phyloP scores from a whole-genome alignment of 495 filamentous ascomycete genomes.

The Halenospora varia region DNA sequence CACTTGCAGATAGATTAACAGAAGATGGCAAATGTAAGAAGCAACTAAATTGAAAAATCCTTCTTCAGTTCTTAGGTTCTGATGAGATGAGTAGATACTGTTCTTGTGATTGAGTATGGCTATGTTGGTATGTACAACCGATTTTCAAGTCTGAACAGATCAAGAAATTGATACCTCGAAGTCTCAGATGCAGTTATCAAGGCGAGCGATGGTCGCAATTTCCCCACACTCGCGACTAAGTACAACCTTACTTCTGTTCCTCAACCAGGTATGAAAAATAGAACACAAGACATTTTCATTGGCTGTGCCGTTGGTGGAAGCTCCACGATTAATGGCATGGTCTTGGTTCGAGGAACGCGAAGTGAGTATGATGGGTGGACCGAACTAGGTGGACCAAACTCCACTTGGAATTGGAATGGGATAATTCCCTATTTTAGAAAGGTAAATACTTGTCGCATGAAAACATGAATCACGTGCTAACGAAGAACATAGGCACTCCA shows the following conservation, averaged over 20 bases:
- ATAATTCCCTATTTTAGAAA: neutral
- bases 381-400: neutral
- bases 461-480: neutral
- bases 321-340: neutral
- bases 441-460: neutral
- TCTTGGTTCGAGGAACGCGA: neutral
- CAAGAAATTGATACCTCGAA: too few relatives aligned
- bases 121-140: neutral
- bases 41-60: neutral
- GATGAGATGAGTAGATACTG: neutral
- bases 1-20: neutral
- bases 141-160: neutral
- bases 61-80: neutral
- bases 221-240: neutral
- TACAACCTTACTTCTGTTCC: neutral
- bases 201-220: too few relatives aligned
- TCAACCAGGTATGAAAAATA: neutral
- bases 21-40: neutral
- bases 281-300: neutral
- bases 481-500: neutral
- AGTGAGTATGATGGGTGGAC: neutral
- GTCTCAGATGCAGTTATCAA: too few relatives aligned
- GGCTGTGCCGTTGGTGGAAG: neutral
- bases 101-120: neutral
- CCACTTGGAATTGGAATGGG: neutral